Evolutionary conservation across 345 rosid species (phyloP), one percentile per base, ranked within the genome.

Genomic region (Alliaria petiolata): DNA sequence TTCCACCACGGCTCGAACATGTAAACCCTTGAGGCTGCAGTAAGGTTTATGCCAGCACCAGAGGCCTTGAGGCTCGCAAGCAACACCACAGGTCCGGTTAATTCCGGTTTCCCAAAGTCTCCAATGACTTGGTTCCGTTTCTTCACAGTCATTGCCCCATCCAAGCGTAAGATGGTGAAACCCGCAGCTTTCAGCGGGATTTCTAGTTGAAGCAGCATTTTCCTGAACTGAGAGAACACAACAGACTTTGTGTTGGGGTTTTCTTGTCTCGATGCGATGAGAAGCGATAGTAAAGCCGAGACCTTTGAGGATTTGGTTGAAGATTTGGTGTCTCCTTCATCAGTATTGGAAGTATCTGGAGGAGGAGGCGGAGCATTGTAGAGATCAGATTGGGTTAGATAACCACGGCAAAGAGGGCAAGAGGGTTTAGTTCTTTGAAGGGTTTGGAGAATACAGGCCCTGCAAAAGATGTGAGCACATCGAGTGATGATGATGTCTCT

Each of bases 1-100:
- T 93, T 93, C 97, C 97, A 93, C 97, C 96, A 90, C 0, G 96
- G 98, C 68, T 90, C 98, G 1, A 89, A 58, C 78, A 93, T 46
- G 83, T 85, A 90, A 46, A 90, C 92, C 13, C 65, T 81, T 13
- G 93, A 86, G 9, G 98, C 97, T 15, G 81, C 87, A 43, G 97
- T 76, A 34, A 90, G 87, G 80, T 93, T 93, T 73, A 93, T 87
- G 9, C 98, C 92, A 6, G 89, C 58, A 36, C 93, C 88, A 35
- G 83, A 87, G 16, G 97, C 95, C 80, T 76, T 90, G 8, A 93
- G 86, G 76, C 96, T 90, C 4, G 98, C 97, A 9, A 93, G 92
- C 78, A 90, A 79, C 67, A 93, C 79, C 4, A 82, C 79, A 12
- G 92, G 81, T 35, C 78, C 84, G 8, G 73, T 70, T 7, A 76